Evolutionary conservation across 768 basidiomycete genomes (phyloP), one percentile per base, ranked within the genome.

Genomic region (Zangia roseola): DNA sequence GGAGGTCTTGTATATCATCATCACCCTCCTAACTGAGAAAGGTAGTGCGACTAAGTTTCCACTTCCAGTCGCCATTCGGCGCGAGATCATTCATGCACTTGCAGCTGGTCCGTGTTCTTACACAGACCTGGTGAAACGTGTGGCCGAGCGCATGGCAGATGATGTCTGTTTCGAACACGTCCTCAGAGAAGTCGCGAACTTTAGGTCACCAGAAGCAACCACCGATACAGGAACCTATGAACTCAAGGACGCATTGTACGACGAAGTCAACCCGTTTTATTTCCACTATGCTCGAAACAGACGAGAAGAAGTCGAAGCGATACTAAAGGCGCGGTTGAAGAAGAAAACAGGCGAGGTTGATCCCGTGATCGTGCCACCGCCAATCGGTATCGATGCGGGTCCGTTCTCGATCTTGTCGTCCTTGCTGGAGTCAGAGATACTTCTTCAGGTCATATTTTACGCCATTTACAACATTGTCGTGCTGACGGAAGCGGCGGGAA

Each of bases 281-380:
- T 90, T 88, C 62, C 94, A 97, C 63, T 97, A 97, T 65, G 87
- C 91, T 14, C 79, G 94, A 34, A 98, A 98, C 70, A 86, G 91
- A 57, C 80, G 94, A 34, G 91, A 95, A 59, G 91, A 94, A 63
- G 95, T 92, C 21, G 92, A 94, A 60, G 80, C 75, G 35, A 79
- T 88, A 5, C 71, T 94, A 40, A 77, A 81, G 51, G 78, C 75
- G 40, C 76, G 90, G 37, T 57, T 84, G 43, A 84, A 80, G 74
- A 88, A 84, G 73, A 75, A 74, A 55, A 78, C 76, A 0, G 80
- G 82, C 40, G 69, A 77, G 37, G 63, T 72, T 43, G 83, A 91
- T 56, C 79, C 84, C 0, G 83, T 97, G 14, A 73, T 95, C 46
- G 76, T 89, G 3, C 94, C 94, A 1, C 81, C 78, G 47, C 76